Evolutionary conservation across 805 yeast species (phyloP).

Genomic region (Starmerella powellii): DNA sequence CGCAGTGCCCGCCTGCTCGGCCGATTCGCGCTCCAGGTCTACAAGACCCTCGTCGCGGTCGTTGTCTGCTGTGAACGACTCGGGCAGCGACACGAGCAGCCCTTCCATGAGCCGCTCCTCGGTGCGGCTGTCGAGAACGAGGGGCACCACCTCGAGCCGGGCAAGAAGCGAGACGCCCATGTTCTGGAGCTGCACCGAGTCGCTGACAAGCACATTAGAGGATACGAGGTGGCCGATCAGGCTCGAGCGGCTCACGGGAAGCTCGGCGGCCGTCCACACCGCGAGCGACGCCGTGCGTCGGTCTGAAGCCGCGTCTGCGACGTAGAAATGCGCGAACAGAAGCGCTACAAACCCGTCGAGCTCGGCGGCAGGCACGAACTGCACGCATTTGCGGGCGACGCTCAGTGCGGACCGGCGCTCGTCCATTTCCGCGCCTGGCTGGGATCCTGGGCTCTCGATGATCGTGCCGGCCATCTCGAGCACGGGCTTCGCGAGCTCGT

Average conservation of each 20-base stretch:
- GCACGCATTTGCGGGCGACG: constrained; percentile 55
- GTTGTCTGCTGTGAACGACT: not conserved
- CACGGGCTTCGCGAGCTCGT: constrained; percentile 64
- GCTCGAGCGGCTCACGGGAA: constrained; percentile 55
- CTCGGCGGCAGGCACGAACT: constrained; percentile 40
- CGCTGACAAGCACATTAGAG: constrained; percentile 31
- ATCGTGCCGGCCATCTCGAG: constrained; percentile 48
- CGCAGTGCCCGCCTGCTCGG: no score
- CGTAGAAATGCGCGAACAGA: constrained; percentile 1
- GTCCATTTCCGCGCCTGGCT: constrained; percentile 79
- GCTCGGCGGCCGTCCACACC: constrained; percentile 54
- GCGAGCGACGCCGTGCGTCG: constrained; percentile 35
- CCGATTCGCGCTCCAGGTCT: no score
- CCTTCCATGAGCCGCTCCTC: constrained; percentile 71
- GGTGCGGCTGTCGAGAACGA: constrained; percentile 48
- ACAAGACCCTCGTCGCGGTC: not conserved
- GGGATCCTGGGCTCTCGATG: no score
- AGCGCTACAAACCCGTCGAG: constrained; percentile 45
- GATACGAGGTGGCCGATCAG: constrained; percentile 46
- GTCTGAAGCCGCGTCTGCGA: constrained; percentile 25
- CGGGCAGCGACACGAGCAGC: constrained; percentile 32
- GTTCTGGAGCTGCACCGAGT: not conserved
- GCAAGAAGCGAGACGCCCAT: constrained; percentile 4
- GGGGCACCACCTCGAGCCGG: constrained; percentile 5
- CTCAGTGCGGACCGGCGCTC: constrained; percentile 63